A percentile compares a stretch with the other conserved stretches of the same genome.
These are phyloP conservation scores for Durotheca rogersii DNA, from an alignment of 495 filamentous ascomycete species.

Conservation along the genomic window DNA sequence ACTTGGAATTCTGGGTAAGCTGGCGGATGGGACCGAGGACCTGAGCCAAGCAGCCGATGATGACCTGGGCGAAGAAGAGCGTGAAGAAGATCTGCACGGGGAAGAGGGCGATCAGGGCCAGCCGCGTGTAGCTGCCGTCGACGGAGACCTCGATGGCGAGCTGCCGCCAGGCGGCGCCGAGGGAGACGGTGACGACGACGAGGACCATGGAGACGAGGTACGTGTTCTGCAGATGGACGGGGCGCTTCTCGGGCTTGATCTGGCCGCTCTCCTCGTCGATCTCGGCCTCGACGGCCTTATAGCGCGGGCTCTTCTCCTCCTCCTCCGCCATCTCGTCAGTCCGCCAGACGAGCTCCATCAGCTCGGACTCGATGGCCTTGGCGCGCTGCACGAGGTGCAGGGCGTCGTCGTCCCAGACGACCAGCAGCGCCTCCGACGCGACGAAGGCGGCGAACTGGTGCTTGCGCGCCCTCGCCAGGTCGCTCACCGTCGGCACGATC, in stretches of 20 bases:
- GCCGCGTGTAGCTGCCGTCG: slow-evolving; percentile 59
- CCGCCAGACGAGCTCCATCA: slow-evolving; percentile 75
- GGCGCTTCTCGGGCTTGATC: slow-evolving; percentile 60
- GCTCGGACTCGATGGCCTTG: slow-evolving; percentile 66
- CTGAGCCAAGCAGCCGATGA: slow-evolving; percentile 72
- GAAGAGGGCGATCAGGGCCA: slow-evolving; percentile 61
- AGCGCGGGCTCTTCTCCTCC: slow-evolving; percentile 50
- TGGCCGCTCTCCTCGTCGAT: slow-evolving; percentile 72
- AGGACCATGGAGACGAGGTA: slow-evolving; percentile 65
- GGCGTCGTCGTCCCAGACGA: slow-evolving; percentile 79
- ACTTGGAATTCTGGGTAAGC: slow-evolving; percentile 72
- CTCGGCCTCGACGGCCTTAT: slow-evolving; percentile 48
- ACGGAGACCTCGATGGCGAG: slow-evolving; percentile 67
- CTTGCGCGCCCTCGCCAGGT: slow-evolving; percentile 65
- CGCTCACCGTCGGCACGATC: slow-evolving; percentile 67
- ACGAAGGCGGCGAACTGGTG: slow-evolving; percentile 78
- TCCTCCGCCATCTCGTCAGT: slow-evolving; percentile 50
- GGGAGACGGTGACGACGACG: slow-evolving; percentile 57
- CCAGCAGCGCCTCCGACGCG: slow-evolving; percentile 62
- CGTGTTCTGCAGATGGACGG: slow-evolving; percentile 66
- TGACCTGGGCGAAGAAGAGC: slow-evolving; percentile 72
- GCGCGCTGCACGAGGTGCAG: slow-evolving; percentile 65
- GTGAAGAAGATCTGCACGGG: slow-evolving; percentile 80
- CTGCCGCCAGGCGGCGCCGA: slow-evolving; percentile 67
- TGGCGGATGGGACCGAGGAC: slow-evolving; percentile 72